Evolutionary conservation across 2,329 filamentous ascomycete species (phyloP), one percentile per base, ranked within the genome.

Genomic region (Pestalotiopsis fici): DNA sequence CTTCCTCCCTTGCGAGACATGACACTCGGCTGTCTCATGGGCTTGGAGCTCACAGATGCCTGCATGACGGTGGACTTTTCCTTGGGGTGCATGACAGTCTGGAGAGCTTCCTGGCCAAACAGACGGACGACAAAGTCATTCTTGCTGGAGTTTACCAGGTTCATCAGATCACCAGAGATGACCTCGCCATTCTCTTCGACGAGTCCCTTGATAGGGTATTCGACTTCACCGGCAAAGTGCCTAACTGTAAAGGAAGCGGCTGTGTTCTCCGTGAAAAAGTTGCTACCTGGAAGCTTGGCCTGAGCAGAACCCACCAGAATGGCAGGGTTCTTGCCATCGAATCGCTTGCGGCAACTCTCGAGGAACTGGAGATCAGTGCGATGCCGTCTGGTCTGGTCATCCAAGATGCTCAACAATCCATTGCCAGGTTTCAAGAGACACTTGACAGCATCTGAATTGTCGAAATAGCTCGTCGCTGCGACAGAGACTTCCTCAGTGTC

Each of bases 151-250:
- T 92, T 93, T 80, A 99, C 92, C 74, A 99, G 87, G 80, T 97
- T 98, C 86, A 99, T 94, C 73, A 99, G 83, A 79, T 99, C 96
- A 28, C 94, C 95, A 3, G 95, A 97, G 70, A 99, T 96, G 69
- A 97, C 90, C 78, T 99, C 96, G 65, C 95, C 94, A 72, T 99
- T 99, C 80, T 97, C 95, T 79, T 99, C 96, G 2, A 98, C 87
- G 25, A 99, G 83, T 4, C 93, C 93, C 73, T 91, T 91, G 69
- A 97, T 88, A 2, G 93, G 91, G 76, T 99, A 99, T 69, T 99
- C 96, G 4, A 99, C 93, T 77, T 98, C 96, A 63, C 96, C 96
- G 50, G 95, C 95, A 79, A 97, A 99, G 79, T 99, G 96, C 79
- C 93, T 94, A 66, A 99, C 90, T 0, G 94, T 95, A 81, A 99